These are phyloP conservation scores for Trichoderma virens DNA, from an alignment of 495 filamentous ascomycete genomes.

Conservation along the genomic window DNA sequence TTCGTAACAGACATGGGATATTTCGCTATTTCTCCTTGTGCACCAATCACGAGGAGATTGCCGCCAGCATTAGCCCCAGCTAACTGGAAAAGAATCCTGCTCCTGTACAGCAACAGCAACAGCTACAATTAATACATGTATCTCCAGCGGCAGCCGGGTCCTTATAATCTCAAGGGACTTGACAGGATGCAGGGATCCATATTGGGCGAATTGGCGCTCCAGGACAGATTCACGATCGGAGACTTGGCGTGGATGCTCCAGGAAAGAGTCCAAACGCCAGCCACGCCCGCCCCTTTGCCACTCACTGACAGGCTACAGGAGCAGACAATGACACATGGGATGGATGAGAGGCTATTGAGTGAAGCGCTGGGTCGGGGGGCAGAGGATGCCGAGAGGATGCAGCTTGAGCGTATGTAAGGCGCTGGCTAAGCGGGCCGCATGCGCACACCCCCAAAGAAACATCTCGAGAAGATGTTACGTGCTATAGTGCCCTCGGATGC, in stretches of 20 bases:
- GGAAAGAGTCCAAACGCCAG: too few species aligned
- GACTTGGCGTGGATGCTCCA: background rate
- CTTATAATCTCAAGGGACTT: background rate
- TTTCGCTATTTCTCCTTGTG: background rate
- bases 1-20: background rate
- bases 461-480: background rate
- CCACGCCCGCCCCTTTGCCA: too few species aligned
- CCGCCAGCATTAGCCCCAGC: background rate
- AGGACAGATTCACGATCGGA: background rate
- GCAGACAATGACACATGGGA: background rate
- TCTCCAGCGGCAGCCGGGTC: too few species aligned
- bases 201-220: too few species aligned
- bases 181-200: background rate
- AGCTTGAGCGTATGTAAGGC: background rate
- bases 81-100: background rate
- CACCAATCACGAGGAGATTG: background rate
- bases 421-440: background rate
- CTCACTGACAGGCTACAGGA: background rate
- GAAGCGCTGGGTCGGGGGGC: background rate
- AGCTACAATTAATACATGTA: too few species aligned
- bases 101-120: background rate
- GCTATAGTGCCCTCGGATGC: background rate
- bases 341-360: background rate
- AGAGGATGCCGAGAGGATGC: background rate
- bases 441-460: background rate